Conservation (phyloP, 371 early-diverging fungal species). For the Syncephalastrum sp. region DNA sequence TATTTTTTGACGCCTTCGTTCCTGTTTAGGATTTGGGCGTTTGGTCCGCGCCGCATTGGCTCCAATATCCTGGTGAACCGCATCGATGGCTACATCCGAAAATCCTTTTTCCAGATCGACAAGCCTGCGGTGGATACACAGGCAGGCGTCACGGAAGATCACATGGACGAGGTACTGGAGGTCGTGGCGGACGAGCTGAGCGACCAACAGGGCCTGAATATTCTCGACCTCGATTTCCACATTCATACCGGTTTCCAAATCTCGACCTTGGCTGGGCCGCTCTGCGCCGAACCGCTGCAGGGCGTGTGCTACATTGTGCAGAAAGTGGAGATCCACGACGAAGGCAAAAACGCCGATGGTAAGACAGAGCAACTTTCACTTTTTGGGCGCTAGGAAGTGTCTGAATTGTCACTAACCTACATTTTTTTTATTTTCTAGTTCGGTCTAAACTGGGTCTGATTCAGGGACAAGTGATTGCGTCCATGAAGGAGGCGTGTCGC, state of each 20-base stretch:
- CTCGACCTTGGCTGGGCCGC: constrained; percentile 86
- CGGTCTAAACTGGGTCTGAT: constrained; percentile 55
- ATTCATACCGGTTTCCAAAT: constrained; percentile 95
- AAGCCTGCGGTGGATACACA: constrained; percentile 7
- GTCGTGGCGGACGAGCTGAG: constrained; percentile 21
- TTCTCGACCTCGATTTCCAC: constrained; percentile 72
- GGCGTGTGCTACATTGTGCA: constrained; percentile 90
- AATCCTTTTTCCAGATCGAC: constrained; percentile 42
- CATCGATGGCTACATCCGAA: constrained; percentile 55
- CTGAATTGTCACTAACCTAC: no score
- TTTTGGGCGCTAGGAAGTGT: no score
- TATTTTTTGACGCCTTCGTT: neutral
- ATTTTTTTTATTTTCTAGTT: constrained; percentile 22
- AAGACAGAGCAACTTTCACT: constrained; percentile 1
- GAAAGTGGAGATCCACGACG: constrained; percentile 52
- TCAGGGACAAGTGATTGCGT: constrained; percentile 88
- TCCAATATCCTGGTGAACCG: constrained; percentile 87
- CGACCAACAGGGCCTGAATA: constrained; percentile 20
- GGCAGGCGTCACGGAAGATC: constrained; percentile 21
- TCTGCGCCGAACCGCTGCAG: constrained; percentile 92
- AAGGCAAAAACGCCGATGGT: constrained; percentile 23
- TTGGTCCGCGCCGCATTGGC: constrained; percentile 86
- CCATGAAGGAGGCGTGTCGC: constrained; percentile 80
- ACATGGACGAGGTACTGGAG: constrained; percentile 36
- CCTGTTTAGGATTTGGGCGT: constrained; percentile 59